A percentile compares a stretch with the other conserved stretches of the same genome.
These are phyloP conservation scores for Komagataella pastoris DNA, from an alignment of 805 yeast species.

Conservation along the genomic window DNA sequence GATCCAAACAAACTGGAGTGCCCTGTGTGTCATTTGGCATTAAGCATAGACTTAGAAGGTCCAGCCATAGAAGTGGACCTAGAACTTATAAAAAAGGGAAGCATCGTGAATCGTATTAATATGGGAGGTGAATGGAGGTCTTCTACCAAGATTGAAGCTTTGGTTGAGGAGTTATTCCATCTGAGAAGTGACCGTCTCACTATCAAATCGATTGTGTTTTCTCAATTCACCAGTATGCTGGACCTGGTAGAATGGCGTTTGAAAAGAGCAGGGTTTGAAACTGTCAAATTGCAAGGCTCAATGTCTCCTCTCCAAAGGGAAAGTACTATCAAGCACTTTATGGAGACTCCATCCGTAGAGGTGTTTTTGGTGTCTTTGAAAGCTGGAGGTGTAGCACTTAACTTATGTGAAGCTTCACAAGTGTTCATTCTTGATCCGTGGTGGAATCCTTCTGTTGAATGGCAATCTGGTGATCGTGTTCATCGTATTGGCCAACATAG, in stretches of 20 bases:
- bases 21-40: conserved; percentile 92
- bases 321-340: conserved; percentile 77
- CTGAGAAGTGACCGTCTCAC: conserved; percentile 79
- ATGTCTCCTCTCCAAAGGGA: conserved; percentile 97
- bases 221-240: conserved; percentile 94
- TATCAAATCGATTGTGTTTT: conserved; percentile 89
- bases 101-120: conserved; percentile 78
- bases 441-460: conserved; percentile 99
- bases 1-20: conserved; percentile 50
- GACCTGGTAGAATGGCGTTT: conserved; percentile 94
- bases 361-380: conserved; percentile 89
- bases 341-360: conserved; percentile 88
- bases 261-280: conserved; percentile 87
- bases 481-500: conserved; percentile 94
- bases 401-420: conserved; percentile 93
- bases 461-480: conserved; percentile 97
- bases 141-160: conserved; percentile 92
- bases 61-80: conserved; percentile 66
- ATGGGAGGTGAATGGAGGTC: conserved; percentile 87
- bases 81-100: conserved; percentile 43
- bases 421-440: conserved; percentile 95
- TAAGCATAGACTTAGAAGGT: conserved; percentile 80
- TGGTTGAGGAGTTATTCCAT: conserved; percentile 84
- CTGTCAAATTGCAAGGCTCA: conserved; percentile 89
- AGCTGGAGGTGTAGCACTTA: conserved; percentile 98